Evolutionary conservation across 768 basidiomycete genomes (phyloP), one percentile per base, ranked within the genome.

Genomic region (Suillus americanus): DNA sequence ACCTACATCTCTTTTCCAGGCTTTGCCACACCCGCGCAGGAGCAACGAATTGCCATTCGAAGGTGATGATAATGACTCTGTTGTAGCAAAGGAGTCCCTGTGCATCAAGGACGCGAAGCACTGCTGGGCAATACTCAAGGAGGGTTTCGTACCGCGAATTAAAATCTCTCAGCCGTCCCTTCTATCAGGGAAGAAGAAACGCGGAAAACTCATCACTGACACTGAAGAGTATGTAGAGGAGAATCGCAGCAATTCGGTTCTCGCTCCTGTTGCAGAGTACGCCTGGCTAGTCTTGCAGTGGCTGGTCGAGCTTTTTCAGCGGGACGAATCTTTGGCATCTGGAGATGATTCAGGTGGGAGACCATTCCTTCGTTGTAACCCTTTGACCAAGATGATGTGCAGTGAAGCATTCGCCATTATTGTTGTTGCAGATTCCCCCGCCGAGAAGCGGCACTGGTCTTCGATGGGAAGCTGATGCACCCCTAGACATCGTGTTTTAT

Each of bases 241-340:
- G 38, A 67, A 66, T 62, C 61, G 38, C 62, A 48, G 25, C 23
- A 60, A n/a, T n/a, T 61, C 61, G 3, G 30, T 41, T 53, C 73
- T 73, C 25, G 63, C 68, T 54, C 71, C 82, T 13, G 82, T 92
- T 28, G 85, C 84, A 28, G 81, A 84, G 55, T 78, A 87, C 65
- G 86, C 90, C 5, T 94, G 92, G 91, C 81, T 84, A 37, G 72
- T 88, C 48, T 80, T 94, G n/a, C 84, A 86, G 25, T 92, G 89
- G 88, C 67, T 92, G 0, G 62, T 94, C 13, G 72, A 76, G 25
- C 68, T 92, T 23, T 91, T 91, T 67, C 90, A 94, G 70, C 83
- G 82, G 67, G 90, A 92, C 65, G 86, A 91, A 68, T 66, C 68
- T 12, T 64, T 75, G 57, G 69, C 70, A 25, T 59, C 40, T 10